Evolutionary conservation across 257 asterid genomes (phyloP), one percentile per base, ranked within the genome.

Genomic region (Capsicum rhomboideum): DNA sequence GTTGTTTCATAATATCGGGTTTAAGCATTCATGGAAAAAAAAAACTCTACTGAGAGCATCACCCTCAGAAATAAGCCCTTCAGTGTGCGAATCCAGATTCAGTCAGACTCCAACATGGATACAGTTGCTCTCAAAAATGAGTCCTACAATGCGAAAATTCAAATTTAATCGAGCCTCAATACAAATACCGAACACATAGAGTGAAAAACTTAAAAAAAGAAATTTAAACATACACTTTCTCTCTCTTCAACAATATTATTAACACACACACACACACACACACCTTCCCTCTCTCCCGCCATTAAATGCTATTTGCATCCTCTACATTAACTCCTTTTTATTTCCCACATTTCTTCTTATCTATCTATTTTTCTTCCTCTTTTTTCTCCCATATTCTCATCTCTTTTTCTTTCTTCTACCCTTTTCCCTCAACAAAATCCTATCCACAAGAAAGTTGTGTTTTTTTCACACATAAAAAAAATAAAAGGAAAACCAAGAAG

Each of bases 261-360:
- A 84, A 86, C 85, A 84, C 88, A n/a, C n/a, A n/a, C n/a, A n/a
- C n/a, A n/a, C n/a, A n/a, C n/a, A n/a, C 37, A 71, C 16, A n/a
- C 79, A 59, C 68, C 34, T 59, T 31, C 40, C 90, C 2, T 59
- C 86, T 85, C 83, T 85, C 91, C 89, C 92, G 82, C 94, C 95
- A 92, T 94, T 50, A 82, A 93, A 94, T 94, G 98, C 95, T 21
- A 84, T 64, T 90, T 88, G 75, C 96, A 93, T 90, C 98, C 93
- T 91, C 90, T 89, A 94, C 94, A 93, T 66, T 93, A 71, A 94
- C 97, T 93, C 95, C 93, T 83, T 87, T 82, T 84, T 79, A 79
- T 80, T 14, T 34, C 58, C 10, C 82, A 67, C 79, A 46, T 69
- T 61, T 64, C 54, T 79, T 68, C 78, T 37, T 37, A 68, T 68